Conservation (phyloP, 106 monocot genomes). For the Narthecium ossifragum region DNA sequence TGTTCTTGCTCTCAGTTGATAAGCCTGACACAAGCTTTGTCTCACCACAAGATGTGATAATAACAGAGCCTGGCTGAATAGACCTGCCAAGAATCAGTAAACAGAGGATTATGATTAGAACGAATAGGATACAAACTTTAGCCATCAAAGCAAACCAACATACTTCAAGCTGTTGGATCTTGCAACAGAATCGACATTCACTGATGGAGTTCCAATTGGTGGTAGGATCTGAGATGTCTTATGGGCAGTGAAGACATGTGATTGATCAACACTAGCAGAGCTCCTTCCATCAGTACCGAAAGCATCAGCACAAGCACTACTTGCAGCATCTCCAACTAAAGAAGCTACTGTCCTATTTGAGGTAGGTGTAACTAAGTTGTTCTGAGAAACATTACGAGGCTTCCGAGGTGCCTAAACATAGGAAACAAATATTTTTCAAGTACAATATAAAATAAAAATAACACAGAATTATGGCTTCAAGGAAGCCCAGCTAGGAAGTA, state of each 20-base stretch:
- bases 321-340: constrained; percentile 2
- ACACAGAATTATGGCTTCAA: background rate
- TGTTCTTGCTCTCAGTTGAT: constrained; percentile 29
- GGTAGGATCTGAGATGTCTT: constrained; percentile 33
- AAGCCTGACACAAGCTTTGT: constrained; percentile 36
- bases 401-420: constrained; percentile 48
- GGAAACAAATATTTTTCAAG: background rate
- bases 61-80: constrained; percentile 16
- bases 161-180: constrained; percentile 48
- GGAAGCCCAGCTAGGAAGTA: constrained; percentile 4
- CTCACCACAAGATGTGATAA: constrained; percentile 15
- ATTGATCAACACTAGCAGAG: constrained; percentile 16
- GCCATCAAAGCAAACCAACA: constrained; percentile 3
- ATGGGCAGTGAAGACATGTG: constrained; percentile 22
- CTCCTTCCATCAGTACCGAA: constrained; percentile 18
- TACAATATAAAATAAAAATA: background rate
- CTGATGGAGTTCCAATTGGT: constrained; percentile 41
- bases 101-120: background rate
- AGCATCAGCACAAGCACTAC: constrained; percentile 14
- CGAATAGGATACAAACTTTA: background rate
- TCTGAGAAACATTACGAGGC: constrained; percentile 20
- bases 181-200: constrained; percentile 25
- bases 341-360: constrained; percentile 25
- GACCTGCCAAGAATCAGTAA: constrained; percentile 27
- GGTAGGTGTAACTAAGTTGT: constrained; percentile 17